Percentiles rank a stretch among this genome's conserved stretches.
These are phyloP conservation scores for Grosmannia serpens DNA, from an alignment of 2,329 filamentous ascomycete species.

Conservation along the genomic window DNA sequence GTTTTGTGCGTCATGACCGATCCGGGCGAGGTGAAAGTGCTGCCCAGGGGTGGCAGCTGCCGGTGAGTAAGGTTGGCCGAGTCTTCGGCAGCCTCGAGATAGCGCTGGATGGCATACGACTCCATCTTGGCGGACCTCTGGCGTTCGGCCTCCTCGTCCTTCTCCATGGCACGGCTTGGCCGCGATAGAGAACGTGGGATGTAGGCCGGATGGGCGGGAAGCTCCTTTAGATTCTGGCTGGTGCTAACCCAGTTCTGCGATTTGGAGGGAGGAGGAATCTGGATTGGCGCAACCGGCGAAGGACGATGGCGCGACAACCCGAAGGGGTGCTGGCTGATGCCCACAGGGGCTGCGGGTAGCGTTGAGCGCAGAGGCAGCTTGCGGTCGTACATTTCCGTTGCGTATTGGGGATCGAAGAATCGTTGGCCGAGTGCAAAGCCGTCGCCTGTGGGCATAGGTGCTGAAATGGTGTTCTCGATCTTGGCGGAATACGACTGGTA, in stretches of 20 bases:
- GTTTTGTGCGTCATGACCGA: neutral
- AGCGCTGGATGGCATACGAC: slow-evolving; percentile 20
- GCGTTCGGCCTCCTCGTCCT: neutral
- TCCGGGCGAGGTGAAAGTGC: neutral
- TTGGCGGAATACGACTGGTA: neutral
- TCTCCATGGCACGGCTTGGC: slow-evolving; percentile 2
- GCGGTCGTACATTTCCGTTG: neutral
- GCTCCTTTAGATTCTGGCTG: slow-evolving; percentile 14
- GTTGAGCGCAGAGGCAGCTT: neutral
- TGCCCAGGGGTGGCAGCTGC: neutral
- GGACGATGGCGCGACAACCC: neutral
- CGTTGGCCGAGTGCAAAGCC: neutral
- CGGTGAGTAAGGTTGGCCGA: neutral
- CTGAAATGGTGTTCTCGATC: neutral
- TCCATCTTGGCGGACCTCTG: neutral
- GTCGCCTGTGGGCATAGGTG: neutral
- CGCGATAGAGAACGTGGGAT: slow-evolving; percentile 20
- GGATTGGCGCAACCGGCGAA: neutral
- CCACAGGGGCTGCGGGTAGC: neutral
- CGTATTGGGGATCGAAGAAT: neutral
- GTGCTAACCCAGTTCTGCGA: neutral
- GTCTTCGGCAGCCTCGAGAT: slow-evolving; percentile 21
- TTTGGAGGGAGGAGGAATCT: neutral
- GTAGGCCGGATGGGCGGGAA: slow-evolving; percentile 39
- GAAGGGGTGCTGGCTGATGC: neutral